Conservation (phyloP, 768 basidiomycete genomes). For the Rhodotorula diobovata region DNA sequence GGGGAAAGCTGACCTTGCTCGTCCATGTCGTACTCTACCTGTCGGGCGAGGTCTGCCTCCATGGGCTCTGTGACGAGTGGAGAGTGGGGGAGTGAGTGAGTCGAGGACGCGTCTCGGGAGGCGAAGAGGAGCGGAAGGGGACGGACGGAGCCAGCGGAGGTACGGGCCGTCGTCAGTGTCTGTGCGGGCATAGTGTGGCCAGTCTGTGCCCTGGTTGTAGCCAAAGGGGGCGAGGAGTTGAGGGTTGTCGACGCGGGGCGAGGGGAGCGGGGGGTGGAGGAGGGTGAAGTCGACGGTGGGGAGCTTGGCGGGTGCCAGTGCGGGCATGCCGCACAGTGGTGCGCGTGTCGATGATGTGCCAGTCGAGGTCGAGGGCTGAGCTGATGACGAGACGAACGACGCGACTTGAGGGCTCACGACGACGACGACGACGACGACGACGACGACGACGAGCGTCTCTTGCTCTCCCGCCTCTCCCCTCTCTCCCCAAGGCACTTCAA, state of each 20-base stretch:
- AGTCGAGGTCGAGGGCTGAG: no score
- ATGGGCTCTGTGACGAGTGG: slow-evolving; percentile 57
- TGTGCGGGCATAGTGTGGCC: background rate
- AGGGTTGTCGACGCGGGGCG: background rate
- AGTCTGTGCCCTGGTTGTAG: slow-evolving; percentile 10
- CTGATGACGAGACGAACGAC: no score
- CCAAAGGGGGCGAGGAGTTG: slow-evolving; percentile 15
- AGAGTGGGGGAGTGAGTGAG: background rate
- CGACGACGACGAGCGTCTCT: background rate
- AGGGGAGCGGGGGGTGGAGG: background rate
- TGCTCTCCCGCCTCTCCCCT: background rate
- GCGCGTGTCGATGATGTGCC: no score
- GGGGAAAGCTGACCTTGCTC: slow-evolving; percentile 67
- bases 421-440: background rate
- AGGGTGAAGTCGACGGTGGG: slow-evolving; percentile 8
- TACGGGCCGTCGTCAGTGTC: background rate
- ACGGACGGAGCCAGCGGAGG: slow-evolving; percentile 26
- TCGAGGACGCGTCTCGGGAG: background rate
- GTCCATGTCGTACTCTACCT: slow-evolving; percentile 99
- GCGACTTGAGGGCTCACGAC: no score
- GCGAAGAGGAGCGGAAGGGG: background rate
- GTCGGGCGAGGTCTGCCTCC: slow-evolving; percentile 81
- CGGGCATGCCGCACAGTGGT: background rate
- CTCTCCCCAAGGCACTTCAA: no score
- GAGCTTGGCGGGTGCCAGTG: background rate